A percentile compares a stretch with the other conserved stretches of the same genome.
Evolutionary conservation across 2,329 filamentous ascomycete species (phyloP).

Genomic region (Trichocomaceae sp.): DNA sequence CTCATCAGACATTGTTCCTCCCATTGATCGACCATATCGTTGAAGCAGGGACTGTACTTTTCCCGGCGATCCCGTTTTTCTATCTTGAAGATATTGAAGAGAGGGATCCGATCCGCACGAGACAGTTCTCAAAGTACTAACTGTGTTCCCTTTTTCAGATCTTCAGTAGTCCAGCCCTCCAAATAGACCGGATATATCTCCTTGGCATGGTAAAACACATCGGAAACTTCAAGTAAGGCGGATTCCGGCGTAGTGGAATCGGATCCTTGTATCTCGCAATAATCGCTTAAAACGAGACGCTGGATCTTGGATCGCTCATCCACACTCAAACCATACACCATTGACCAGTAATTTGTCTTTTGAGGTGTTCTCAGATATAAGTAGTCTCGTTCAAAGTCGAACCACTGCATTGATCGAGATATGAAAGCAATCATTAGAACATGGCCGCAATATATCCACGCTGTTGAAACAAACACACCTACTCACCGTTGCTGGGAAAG

Average conservation of each 20-base stretch:
- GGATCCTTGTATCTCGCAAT: not conserved
- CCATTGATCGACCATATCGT: not conserved
- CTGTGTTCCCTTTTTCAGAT: not conserved
- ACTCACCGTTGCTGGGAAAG: not conserved
- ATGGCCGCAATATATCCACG: not conserved
- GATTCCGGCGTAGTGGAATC: too few species aligned
- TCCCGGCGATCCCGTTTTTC: not conserved
- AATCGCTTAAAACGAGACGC: not conserved
- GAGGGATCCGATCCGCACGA: not conserved
- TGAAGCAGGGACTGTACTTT: not conserved
- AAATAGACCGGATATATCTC: not conserved
- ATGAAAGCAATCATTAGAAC: not conserved
- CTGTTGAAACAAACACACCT: not conserved
- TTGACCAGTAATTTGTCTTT: not conserved
- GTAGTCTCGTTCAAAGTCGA: not conserved
- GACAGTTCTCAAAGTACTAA: not conserved
- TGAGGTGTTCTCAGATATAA: not conserved
- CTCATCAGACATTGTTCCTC: not conserved
- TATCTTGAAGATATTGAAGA: too few species aligned
- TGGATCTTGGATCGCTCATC: not conserved
- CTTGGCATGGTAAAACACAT: not conserved
- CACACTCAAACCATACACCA: not conserved
- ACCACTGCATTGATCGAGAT: not conserved
- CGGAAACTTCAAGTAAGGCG: too few species aligned
- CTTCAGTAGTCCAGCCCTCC: not conserved